Evolutionary conservation across 345 rosid species (phyloP).

Genomic region (Bruguiera parviflora): DNA sequence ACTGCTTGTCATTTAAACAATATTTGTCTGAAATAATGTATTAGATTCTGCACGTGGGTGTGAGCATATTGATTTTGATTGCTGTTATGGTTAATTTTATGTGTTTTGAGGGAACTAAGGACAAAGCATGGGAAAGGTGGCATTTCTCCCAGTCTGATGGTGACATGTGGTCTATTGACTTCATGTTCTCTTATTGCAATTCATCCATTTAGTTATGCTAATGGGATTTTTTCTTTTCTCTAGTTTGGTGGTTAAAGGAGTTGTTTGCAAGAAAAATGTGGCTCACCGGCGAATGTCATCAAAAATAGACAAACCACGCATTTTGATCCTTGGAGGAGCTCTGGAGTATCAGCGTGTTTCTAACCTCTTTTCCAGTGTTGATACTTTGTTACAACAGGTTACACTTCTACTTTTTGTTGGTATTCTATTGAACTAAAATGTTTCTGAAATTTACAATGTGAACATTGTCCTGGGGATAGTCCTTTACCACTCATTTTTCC

Average conservation of each 20-base stretch:
- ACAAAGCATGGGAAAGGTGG: no score
- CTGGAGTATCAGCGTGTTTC: slow-evolving; percentile 25
- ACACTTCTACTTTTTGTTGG: neutral
- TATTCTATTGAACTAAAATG: neutral
- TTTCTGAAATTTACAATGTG: neutral
- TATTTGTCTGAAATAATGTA: neutral
- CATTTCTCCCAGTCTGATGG: no score
- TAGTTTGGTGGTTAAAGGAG: slow-evolving; percentile 84
- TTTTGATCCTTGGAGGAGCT: slow-evolving; percentile 21
- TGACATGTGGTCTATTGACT: no score
- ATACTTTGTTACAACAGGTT: slow-evolving; percentile 31
- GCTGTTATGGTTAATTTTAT: neutral
- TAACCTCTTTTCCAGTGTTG: slow-evolving; percentile 25
- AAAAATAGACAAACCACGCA: slow-evolving; percentile 33
- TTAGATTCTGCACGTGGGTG: neutral
- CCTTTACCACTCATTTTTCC: neutral
- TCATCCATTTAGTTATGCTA: neutral
- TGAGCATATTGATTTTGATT: slow-evolving; percentile 1
- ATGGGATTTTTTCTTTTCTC: slow-evolving; percentile 26
- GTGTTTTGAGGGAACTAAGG: no score
- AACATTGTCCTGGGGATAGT: neutral
- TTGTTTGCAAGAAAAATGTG: slow-evolving; percentile 97
- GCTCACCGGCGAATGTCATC: slow-evolving; percentile 91
- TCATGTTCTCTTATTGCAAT: slow-evolving; percentile 13
- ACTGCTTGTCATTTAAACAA: neutral